These are phyloP conservation scores for Domatiomyces globalis DNA, from an alignment of 2,329 filamentous ascomycete species.

Conservation along the genomic window DNA sequence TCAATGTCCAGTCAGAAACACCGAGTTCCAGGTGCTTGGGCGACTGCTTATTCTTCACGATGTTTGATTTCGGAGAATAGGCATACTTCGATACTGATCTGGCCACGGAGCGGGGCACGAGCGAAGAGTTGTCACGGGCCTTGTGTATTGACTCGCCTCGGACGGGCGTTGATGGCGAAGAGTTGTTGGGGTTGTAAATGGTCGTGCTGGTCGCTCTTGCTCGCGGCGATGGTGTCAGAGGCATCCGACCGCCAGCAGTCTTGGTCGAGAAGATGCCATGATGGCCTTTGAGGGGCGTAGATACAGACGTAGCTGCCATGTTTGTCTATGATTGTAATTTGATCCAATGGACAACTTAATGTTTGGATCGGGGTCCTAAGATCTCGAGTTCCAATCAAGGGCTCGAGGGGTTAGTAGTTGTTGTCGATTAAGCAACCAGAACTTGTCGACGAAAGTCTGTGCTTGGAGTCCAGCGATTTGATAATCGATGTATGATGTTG, in stretches of 20 bases:
- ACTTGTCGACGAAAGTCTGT: slow-evolving; percentile 20
- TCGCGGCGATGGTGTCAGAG: slow-evolving; percentile 80
- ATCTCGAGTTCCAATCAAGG: slow-evolving; percentile 19
- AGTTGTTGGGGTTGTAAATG: slow-evolving; percentile 37
- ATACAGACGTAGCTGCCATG: slow-evolving; percentile 75
- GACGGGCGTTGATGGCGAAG: slow-evolving; percentile 64
- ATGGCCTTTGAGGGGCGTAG: slow-evolving; percentile 90
- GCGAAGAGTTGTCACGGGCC: slow-evolving; percentile 57
- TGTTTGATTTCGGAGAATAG: slow-evolving; percentile 94
- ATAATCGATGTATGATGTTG: slow-evolving; percentile 26
- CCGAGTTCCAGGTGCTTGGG: slow-evolving; percentile 81
- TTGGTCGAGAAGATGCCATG: slow-evolving; percentile 81
- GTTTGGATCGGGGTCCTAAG: slow-evolving; percentile 29
- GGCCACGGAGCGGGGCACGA: slow-evolving; percentile 54
- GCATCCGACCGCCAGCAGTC: slow-evolving; percentile 87
- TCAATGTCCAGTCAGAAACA: slow-evolving; percentile 82
- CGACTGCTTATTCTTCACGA: slow-evolving; percentile 58
- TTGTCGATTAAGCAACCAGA: slow-evolving; percentile 24
- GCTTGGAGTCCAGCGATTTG: slow-evolving; percentile 21
- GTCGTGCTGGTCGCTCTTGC: slow-evolving; percentile 38
- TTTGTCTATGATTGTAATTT: slow-evolving; percentile 19
- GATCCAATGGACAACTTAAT: slow-evolving; percentile 37
- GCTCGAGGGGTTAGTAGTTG: slow-evolving; percentile 21
- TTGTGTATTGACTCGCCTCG: slow-evolving; percentile 59
- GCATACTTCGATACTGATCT: slow-evolving; percentile 50